Evolutionary conservation across 768 basidiomycete species (phyloP).

Genomic region (Lactarius hengduanensis): DNA sequence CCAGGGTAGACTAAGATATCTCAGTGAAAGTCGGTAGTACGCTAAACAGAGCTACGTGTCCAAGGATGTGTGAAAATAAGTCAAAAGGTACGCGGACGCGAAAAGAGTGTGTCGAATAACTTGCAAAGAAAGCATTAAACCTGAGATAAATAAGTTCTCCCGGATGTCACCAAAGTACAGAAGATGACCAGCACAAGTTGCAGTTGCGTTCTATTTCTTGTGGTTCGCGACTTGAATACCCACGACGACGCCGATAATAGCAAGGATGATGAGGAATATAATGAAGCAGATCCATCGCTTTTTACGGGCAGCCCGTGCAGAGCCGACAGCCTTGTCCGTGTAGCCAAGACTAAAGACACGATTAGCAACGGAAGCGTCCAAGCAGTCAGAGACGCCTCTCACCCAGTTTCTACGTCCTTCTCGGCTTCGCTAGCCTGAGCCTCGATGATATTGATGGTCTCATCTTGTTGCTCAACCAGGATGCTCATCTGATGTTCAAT

Average conservation of each 20-base stretch:
- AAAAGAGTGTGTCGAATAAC: conserved; percentile 8
- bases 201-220: conserved; percentile 33
- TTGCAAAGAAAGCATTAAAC: conserved; percentile 10
- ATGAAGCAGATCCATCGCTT: conserved; percentile 98
- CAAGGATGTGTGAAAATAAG: conserved; percentile 5
- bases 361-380: conserved; percentile 15
- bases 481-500: conserved; percentile 72
- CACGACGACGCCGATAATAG: conserved; percentile 65
- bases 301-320: conserved; percentile 85
- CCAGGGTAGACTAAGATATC: conserved; percentile 9
- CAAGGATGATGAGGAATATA: conserved; percentile 59
- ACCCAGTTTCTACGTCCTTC: conserved; percentile 87
- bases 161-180: background rate
- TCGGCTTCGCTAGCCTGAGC: conserved; percentile 69
- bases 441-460: conserved; percentile 81
- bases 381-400: conserved; percentile 31
- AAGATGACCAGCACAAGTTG: background rate
- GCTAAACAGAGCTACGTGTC: conserved; percentile 10
- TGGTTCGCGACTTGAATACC: conserved; percentile 53
- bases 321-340: conserved; percentile 82
- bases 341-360: conserved; percentile 59
- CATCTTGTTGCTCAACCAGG: conserved; percentile 92
- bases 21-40: conserved; percentile 8
- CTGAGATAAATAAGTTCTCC: conserved; percentile 11
- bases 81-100: conserved; percentile 1